phyloP scores from a whole-genome alignment of 805 yeast genomes.

The Candida michaelii region DNA sequence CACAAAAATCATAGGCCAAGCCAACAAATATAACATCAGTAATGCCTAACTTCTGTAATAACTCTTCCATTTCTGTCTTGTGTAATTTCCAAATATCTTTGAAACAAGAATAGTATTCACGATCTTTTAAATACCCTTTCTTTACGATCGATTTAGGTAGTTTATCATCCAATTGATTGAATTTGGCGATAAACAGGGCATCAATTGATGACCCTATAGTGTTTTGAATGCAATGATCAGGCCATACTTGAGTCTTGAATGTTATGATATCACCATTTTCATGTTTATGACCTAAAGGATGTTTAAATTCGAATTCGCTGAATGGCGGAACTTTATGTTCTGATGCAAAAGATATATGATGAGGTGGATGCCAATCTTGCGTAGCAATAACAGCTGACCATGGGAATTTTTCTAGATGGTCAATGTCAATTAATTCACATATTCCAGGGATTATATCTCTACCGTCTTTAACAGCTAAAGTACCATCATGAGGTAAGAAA shows the following conservation, averaged over 20 bases:
- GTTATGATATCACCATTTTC: slow-evolving; percentile 23
- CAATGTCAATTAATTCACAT: slow-evolving; percentile 39
- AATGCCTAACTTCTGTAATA: slow-evolving; percentile 47
- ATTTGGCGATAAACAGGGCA: slow-evolving; percentile 39
- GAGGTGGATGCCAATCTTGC: slow-evolving; percentile 84
- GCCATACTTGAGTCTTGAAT: slow-evolving; percentile 67
- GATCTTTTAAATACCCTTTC: slow-evolving; percentile 69
- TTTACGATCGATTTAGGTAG: slow-evolving; percentile 44
- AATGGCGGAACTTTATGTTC: slow-evolving; percentile 57
- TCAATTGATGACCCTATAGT: slow-evolving; percentile 68
- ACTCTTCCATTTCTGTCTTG: slow-evolving; percentile 60
- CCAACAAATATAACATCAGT: slow-evolving; percentile 74
- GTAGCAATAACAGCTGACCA: slow-evolving; percentile 74
- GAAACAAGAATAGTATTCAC: slow-evolving; percentile 89
- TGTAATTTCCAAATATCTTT: slow-evolving; percentile 74
- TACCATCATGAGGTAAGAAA: slow-evolving; percentile 75
- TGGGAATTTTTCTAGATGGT: slow-evolving; percentile 24
- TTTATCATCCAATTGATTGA: slow-evolving; percentile 31
- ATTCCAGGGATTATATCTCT: slow-evolving; percentile 55
- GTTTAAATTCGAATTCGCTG: slow-evolving; percentile 44
- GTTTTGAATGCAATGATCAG: slow-evolving; percentile 83
- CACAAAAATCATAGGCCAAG: slow-evolving; percentile 85
- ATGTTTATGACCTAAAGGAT: slow-evolving; percentile 45
- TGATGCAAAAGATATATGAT: slow-evolving; percentile 82
- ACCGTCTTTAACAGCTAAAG: slow-evolving; percentile 73